These are phyloP conservation scores for Pittosporum tobira DNA, from an alignment of 129 eudicot genomes.

Conservation along the genomic window DNA sequence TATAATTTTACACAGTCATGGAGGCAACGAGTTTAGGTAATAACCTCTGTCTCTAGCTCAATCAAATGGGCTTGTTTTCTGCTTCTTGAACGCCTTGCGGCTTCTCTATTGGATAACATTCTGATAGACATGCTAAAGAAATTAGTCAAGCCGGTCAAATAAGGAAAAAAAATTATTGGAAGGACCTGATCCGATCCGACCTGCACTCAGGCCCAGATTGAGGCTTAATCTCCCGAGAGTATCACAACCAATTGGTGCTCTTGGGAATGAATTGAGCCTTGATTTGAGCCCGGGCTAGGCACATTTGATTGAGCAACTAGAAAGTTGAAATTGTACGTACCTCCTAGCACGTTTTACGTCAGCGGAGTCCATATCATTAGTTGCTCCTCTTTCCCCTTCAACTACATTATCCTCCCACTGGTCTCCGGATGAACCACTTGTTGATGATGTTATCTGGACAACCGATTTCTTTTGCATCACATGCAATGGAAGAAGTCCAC, in stretches of 20 bases:
- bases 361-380: constrained; percentile 65
- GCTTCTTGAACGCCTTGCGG: constrained; percentile 93
- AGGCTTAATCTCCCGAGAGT: too few species aligned
- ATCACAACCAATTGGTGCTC: too few species aligned
- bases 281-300: too few species aligned
- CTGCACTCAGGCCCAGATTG: too few species aligned
- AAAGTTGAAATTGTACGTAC: constrained; percentile 29
- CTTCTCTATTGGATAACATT: constrained; percentile 97
- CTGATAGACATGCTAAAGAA: constrained; percentile 27
- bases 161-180: background rate
- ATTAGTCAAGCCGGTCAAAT: too few species aligned
- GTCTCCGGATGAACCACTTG: constrained; percentile 92
- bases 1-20: too few species aligned
- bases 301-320: background rate
- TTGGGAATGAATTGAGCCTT: too few species aligned
- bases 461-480: constrained; percentile 47
- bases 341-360: constrained; percentile 96
- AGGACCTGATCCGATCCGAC: too few species aligned
- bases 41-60: constrained; percentile 92
- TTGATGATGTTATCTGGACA: constrained; percentile 70
- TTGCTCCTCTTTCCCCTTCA: constrained; percentile 73
- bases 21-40: background rate
- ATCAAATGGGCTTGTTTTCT: constrained; percentile 95
- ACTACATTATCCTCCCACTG: constrained; percentile 86
- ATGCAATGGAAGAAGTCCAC: constrained; percentile 68